These are phyloP conservation scores for Sedum album DNA, from an alignment of 164 flowering plant species.

Conservation along the genomic window DNA sequence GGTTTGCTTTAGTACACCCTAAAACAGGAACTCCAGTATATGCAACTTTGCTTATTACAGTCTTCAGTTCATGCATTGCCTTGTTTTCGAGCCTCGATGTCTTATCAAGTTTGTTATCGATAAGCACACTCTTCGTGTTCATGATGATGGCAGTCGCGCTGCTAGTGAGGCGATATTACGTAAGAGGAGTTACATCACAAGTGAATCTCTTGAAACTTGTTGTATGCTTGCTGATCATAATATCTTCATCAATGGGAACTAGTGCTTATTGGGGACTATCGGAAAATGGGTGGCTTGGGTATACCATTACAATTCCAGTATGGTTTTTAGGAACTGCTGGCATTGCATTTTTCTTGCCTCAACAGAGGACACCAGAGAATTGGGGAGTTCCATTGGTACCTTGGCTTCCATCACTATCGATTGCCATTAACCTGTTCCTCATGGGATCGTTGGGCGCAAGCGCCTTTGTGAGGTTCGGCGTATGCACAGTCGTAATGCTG, in stretches of 20 bases:
- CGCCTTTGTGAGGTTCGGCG: slow-evolving; percentile 20
- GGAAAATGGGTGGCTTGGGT: slow-evolving; percentile 23
- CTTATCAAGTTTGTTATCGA: slow-evolving; percentile 25
- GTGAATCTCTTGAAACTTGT: slow-evolving; percentile 19
- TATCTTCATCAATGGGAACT: slow-evolving; percentile 16
- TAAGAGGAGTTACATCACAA: slow-evolving; percentile 18
- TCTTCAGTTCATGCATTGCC: slow-evolving; percentile 17
- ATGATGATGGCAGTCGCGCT: slow-evolving; percentile 22
- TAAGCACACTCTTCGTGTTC: slow-evolving; percentile 25
- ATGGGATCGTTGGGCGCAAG: slow-evolving; percentile 26
- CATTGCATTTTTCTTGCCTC: slow-evolving; percentile 12
- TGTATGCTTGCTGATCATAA: slow-evolving; percentile 17
- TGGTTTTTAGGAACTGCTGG: slow-evolving; percentile 26
- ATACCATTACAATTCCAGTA: slow-evolving; percentile 9
- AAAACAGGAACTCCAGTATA: slow-evolving; percentile 24
- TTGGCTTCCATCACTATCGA: slow-evolving; percentile 25
- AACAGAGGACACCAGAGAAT: slow-evolving; percentile 16
- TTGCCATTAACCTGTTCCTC: slow-evolving; percentile 26
- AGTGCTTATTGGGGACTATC: slow-evolving; percentile 18
- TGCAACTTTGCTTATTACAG: slow-evolving; percentile 19
- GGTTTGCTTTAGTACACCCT: slow-evolving; percentile 16
- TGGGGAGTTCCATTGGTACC: no score
- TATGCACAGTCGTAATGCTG: slow-evolving; percentile 18
- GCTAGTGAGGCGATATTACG: slow-evolving; percentile 25
- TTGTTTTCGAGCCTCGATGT: slow-evolving; percentile 26